A percentile compares a stretch with the other conserved stretches of the same genome.
phyloP scores from a whole-genome alignment of 208 protist species.

The Leishmania lainsoni region DNA sequence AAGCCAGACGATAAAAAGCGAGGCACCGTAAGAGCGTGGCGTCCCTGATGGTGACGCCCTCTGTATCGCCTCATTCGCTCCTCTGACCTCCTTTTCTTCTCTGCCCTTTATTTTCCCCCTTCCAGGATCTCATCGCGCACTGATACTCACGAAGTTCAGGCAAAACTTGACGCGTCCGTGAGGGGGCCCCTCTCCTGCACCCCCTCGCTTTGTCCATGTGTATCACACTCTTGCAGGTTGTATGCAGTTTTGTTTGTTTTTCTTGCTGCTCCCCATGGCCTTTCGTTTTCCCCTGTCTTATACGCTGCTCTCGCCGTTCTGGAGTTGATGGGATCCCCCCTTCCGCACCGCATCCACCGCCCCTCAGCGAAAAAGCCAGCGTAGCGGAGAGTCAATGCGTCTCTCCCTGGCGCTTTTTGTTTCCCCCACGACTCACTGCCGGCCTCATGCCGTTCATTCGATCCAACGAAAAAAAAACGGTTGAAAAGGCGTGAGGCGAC shows the following conservation, averaged over 20 bases:
- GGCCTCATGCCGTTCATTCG: neutral
- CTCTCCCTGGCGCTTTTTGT: neutral
- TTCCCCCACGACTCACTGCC: neutral
- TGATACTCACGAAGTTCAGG: neutral
- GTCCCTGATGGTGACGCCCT: neutral
- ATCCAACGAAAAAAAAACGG: neutral
- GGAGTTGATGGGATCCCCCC: neutral
- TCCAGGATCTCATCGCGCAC: neutral
- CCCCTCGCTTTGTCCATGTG: neutral
- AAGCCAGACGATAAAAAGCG: neutral
- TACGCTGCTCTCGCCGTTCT: neutral
- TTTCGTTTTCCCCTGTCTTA: neutral
- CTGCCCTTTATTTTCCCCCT: neutral
- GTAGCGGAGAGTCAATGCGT: neutral
- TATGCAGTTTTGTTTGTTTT: neutral
- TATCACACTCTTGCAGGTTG: neutral
- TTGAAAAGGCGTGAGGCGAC: neutral
- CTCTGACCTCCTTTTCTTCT: neutral
- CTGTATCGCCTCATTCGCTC: neutral
- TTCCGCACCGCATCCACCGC: neutral
- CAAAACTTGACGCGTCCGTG: neutral
- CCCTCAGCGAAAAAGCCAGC: neutral
- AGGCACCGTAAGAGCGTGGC: neutral
- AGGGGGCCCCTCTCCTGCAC: too few relatives aligned
- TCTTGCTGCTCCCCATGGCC: too few relatives aligned